Conservation (phyloP, 257 asterid species). For the Verbena officinalis region DNA sequence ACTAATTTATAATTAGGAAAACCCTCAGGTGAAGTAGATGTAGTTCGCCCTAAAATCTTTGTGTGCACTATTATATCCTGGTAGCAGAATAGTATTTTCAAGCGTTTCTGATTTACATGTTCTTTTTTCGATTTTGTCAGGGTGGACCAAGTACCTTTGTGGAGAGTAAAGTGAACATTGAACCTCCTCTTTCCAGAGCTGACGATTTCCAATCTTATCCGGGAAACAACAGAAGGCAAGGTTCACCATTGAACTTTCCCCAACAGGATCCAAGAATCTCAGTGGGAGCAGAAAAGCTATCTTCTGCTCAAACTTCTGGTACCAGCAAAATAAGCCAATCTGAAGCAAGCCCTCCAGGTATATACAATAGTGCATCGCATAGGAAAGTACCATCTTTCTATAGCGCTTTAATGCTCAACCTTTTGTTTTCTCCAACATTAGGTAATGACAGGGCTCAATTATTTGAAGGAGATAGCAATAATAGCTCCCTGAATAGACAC, state of each 20-base stretch:
- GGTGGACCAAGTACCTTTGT: slow-evolving; percentile 56
- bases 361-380: slow-evolving; percentile 15
- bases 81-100: neutral
- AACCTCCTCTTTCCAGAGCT: slow-evolving; percentile 40
- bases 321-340: slow-evolving; percentile 38
- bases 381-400: slow-evolving; percentile 17
- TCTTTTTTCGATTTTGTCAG: slow-evolving; percentile 46
- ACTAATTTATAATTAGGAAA: too few relatives aligned
- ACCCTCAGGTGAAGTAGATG: too few relatives aligned
- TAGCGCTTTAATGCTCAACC: slow-evolving; percentile 20
- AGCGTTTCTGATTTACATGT: neutral
- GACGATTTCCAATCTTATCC: slow-evolving; percentile 43
- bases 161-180: slow-evolving; percentile 42
- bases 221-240: slow-evolving; percentile 34
- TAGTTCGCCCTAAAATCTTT: too few relatives aligned
- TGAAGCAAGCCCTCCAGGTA: slow-evolving; percentile 62
- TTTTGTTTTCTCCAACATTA: slow-evolving; percentile 32
- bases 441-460: slow-evolving; percentile 36
- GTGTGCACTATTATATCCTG: slow-evolving; percentile 18
- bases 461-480: slow-evolving; percentile 40
- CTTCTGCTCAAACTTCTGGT: slow-evolving; percentile 38
- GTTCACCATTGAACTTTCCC: slow-evolving; percentile 35
- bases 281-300: slow-evolving; percentile 34
- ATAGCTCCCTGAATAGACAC: slow-evolving; percentile 39
- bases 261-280: slow-evolving; percentile 50